Evolutionary conservation across 2,329 filamentous ascomycete genomes (phyloP).

Genomic region (Teratosphaeria pseudoeucalypti): DNA sequence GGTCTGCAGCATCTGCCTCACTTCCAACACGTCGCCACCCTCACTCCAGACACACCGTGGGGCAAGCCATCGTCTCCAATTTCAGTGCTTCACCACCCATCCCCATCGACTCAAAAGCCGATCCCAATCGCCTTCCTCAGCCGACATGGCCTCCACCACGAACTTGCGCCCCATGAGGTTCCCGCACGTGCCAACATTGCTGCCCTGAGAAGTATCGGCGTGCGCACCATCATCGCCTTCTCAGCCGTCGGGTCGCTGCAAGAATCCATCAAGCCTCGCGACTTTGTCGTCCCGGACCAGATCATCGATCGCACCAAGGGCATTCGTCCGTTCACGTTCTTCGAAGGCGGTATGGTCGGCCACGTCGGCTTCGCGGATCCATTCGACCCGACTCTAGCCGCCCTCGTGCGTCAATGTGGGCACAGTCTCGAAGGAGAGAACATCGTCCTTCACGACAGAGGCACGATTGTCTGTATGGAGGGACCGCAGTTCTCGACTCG

Average conservation of each 20-base stretch:
- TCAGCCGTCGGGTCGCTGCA: slow-evolving; percentile 86
- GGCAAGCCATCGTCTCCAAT: slow-evolving; percentile 68
- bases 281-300: slow-evolving; percentile 95
- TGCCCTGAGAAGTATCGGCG: slow-evolving; percentile 83
- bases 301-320: slow-evolving; percentile 97
- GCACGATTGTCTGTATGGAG: slow-evolving; percentile 91
- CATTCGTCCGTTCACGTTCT: slow-evolving; percentile 88
- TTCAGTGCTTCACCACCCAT: slow-evolving; percentile 77
- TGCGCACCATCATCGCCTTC: slow-evolving; percentile 86
- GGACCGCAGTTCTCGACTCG: slow-evolving; percentile 97
- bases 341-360: slow-evolving; percentile 75
- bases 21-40: slow-evolving; percentile 71
- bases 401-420: slow-evolving; percentile 69
- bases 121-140: slow-evolving; percentile 79
- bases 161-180: slow-evolving; percentile 90
- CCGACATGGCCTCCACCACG: slow-evolving; percentile 80
- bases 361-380: slow-evolving; percentile 95
- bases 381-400: slow-evolving; percentile 69
- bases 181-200: slow-evolving; percentile 91
- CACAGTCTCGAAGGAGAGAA: slow-evolving; percentile 70
- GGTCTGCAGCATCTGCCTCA: slow-evolving; percentile 78
- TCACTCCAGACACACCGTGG: slow-evolving; percentile 79
- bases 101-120: slow-evolving; percentile 52
- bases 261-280: slow-evolving; percentile 86
- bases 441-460: slow-evolving; percentile 71